These are phyloP conservation scores for Zelonia costaricensis DNA, from an alignment of 208 protist genomes.

Conservation along the genomic window DNA sequence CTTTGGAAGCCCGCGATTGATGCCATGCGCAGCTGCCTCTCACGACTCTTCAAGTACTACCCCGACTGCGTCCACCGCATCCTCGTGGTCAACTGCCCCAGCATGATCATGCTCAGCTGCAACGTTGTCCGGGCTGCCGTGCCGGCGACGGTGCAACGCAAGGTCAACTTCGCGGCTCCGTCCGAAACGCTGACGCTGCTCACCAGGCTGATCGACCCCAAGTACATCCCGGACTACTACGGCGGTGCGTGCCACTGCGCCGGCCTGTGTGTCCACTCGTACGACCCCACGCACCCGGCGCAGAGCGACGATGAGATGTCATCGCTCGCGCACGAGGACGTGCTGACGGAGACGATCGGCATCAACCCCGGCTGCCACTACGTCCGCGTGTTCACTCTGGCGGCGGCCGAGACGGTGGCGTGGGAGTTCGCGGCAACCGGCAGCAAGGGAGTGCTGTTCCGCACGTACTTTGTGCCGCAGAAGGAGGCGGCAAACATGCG, in stretches of 20 bases:
- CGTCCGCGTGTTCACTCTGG: not conserved
- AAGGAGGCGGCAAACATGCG: slow-evolving; percentile 7
- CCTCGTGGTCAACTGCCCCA: slow-evolving; percentile 52
- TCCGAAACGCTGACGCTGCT: slow-evolving; percentile 28
- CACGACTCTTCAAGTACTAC: slow-evolving; percentile 44
- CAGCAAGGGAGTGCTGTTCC: not conserved
- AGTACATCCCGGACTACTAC: slow-evolving; percentile 39
- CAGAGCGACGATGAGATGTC: slow-evolving; percentile 8
- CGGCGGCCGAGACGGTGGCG: not conserved
- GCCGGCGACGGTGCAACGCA: slow-evolving; percentile 42
- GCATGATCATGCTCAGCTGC: slow-evolving; percentile 40
- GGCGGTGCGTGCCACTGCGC: slow-evolving; percentile 46
- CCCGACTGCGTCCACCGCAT: slow-evolving; percentile 57
- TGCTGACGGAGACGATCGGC: not conserved
- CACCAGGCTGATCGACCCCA: slow-evolving; percentile 22
- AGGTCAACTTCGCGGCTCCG: slow-evolving; percentile 42
- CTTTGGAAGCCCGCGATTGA: slow-evolving; percentile 63
- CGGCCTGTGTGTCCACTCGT: slow-evolving; percentile 35
- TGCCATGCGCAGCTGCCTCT: slow-evolving; percentile 19
- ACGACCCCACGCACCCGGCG: not conserved
- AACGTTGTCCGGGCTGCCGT: slow-evolving; percentile 44
- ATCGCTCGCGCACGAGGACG: not conserved
- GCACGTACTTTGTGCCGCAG: slow-evolving; percentile 35
- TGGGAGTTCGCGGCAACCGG: not conserved
- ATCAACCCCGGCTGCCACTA: not conserved